Evolutionary conservation across 352 stramenopile species (phyloP), one percentile per base, ranked within the genome.

Genomic region (Pythium pyrilobum): DNA sequence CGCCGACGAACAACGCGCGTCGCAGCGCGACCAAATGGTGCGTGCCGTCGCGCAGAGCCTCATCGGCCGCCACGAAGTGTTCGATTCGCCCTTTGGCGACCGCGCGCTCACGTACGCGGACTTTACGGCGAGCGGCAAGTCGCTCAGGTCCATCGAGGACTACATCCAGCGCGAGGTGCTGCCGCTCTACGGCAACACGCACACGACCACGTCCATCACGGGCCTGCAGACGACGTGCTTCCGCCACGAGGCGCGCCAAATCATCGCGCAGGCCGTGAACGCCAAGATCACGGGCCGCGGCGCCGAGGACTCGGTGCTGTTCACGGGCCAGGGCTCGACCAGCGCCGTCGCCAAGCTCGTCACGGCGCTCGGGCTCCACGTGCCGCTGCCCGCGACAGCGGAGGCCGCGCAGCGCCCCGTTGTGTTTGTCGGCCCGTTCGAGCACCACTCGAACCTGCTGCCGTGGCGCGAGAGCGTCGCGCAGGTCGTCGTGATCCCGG

Each of bases 401-500:
- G 37, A 54, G 10, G 36, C 51, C 10, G 31, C 41, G 2, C 63
- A 53, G 66, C 82, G 27, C 12, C 71, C 87, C 3, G 70, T 96
- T 7, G 89, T 97, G 49, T 83, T 96, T 46, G 80, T 85, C 27
- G 72, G 87, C 21, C 93, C 92, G 16, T 97, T 93, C 47, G 95
- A 97, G 67, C 95, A 98, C 67, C 95, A 98, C 67, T 97, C 87
- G 23, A 98, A 98, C 68, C 45, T 98, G 16, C 64, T 98, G 13
- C 92, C 92, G 12, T 98, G 93, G 93, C 65, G 93, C 49, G 94
- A 98, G 74, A 85, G 69, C 45, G 66, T 57, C 25, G 75, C 72
- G 0, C 71, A 92, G 29, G 74, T 95, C 18, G 61, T 89, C 15
- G 66, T 59, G 25, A 62, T 95, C 9, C 56, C 62, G 31, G 77